Evolutionary conservation across 495 filamentous ascomycete species (phyloP), one percentile per base, ranked within the genome.

Genomic region (Hyaloscypha finlandica): DNA sequence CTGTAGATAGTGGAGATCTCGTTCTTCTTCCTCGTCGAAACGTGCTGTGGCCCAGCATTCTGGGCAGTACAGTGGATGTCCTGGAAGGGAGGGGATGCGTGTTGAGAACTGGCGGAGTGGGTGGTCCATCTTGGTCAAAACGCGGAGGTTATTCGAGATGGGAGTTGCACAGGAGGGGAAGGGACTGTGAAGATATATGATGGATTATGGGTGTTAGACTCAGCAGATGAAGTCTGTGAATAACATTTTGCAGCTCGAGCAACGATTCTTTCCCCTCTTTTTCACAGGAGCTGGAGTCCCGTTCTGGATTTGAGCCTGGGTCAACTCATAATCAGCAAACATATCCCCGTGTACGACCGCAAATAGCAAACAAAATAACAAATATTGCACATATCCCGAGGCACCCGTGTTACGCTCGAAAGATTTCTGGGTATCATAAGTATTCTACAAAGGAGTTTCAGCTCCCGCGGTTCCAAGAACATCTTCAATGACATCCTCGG

Each of bases 401-500:
- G 8, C 25, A 25, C 4, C 16, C 42, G 14, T 48, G 16, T 48
- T 19, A 48, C 4, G 42, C 16, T 48, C 3, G 42, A 16, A 48
- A 37, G 55, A 31, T 53, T 6, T 53, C 2, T 37, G 25, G 64
- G 57, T 61, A 60, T 66, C 56, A 54, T 58, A 22, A 16, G 22
- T 48, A 63, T 30, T 12, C 42, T 74, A 74, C 42, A 74, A 64
- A 22, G 70, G 72, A 33, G 62, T 68, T 54, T 74, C 72, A 4
- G 65, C 60, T 8, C 71, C 67, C 42, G 66, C 51, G 29, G 79
- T 79, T 19, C 79, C 81, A 39, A 97, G 72, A 3, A 97, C 92
- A 64, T 96, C 92, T 60, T 97, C 92, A 51, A 98, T 81, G 3
- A 97, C 89, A 66, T 88, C 86, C 71, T 94, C 92, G 0, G 88